Conservation (phyloP, 371 early-diverging fungal species). For the Paraphysoderma sedebokerense region DNA sequence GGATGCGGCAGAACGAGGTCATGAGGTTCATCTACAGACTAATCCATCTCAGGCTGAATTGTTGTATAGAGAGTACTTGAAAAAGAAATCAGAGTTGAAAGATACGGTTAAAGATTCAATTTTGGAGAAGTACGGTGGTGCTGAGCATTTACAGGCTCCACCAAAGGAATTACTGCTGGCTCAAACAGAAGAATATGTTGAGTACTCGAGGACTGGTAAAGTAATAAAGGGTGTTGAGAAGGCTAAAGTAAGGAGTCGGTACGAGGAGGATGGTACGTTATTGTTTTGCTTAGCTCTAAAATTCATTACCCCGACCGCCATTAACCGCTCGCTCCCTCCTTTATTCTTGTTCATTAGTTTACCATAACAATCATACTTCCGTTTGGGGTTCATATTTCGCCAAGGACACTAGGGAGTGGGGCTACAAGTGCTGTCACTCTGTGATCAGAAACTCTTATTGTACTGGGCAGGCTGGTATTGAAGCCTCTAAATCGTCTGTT, state of each 20-base stretch:
- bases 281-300: not conserved
- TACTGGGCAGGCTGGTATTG: slow-evolving; percentile 58
- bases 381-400: slow-evolving; percentile 93
- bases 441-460: slow-evolving; percentile 60
- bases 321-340: not conserved
- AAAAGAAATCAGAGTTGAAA: slow-evolving; percentile 59
- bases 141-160: slow-evolving; percentile 74
- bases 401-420: slow-evolving; percentile 93
- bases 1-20: slow-evolving; percentile 74
- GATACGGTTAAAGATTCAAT: slow-evolving; percentile 53
- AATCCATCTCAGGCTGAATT: slow-evolving; percentile 89
- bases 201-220: slow-evolving; percentile 85
- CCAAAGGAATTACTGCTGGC: slow-evolving; percentile 71
- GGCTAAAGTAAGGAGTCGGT: slow-evolving; percentile 52
- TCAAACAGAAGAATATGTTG: slow-evolving; percentile 85
- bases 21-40: slow-evolving; percentile 70
- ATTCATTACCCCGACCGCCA: not conserved
- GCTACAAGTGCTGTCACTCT: slow-evolving; percentile 82
- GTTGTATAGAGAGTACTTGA: slow-evolving; percentile 64
- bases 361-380: slow-evolving; percentile 60
- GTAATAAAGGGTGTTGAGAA: slow-evolving; percentile 71
- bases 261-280: slow-evolving; percentile 72
- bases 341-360: slow-evolving; percentile 19
- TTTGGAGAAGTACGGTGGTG: slow-evolving; percentile 82
- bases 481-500: slow-evolving; percentile 31